Conservation (phyloP, 2,329 filamentous ascomycete species). For the Trichoderma sp. region DNA sequence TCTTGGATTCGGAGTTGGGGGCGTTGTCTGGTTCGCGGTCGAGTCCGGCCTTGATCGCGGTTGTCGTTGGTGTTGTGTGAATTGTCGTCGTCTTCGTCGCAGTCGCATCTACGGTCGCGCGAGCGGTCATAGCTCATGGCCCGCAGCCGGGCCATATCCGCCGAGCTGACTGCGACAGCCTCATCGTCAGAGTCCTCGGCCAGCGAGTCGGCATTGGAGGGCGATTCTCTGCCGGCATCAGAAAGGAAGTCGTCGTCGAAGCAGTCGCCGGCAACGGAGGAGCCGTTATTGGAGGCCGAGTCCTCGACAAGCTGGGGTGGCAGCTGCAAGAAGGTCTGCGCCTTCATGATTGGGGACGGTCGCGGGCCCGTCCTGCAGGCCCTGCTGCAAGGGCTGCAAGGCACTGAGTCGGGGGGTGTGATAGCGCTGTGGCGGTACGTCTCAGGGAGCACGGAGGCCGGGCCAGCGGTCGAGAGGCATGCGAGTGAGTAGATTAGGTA, state of each 20-base stretch:
- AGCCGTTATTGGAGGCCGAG: slow-evolving; percentile 25
- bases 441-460: slow-evolving; percentile 16
- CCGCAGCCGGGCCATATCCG: slow-evolving; percentile 28
- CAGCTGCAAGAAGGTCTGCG: slow-evolving; percentile 24
- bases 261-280: slow-evolving; percentile 23
- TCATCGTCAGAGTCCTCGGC: slow-evolving; percentile 21
- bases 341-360: slow-evolving; percentile 30
- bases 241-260: slow-evolving; percentile 22
- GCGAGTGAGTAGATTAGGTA: background rate
- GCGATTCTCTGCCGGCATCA: slow-evolving; percentile 19
- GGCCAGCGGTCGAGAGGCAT: background rate
- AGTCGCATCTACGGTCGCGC: background rate
- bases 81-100: background rate
- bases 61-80: background rate
- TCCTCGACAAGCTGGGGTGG: slow-evolving; percentile 26
- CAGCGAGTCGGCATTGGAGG: slow-evolving; percentile 21
- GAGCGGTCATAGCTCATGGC: slow-evolving; percentile 19
- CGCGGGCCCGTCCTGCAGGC: slow-evolving; percentile 25
- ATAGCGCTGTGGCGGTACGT: slow-evolving; percentile 17
- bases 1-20: background rate
- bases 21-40: background rate
- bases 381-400: slow-evolving; percentile 23
- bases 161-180: slow-evolving; percentile 25
- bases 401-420: slow-evolving; percentile 24
- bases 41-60: background rate